Conservation (phyloP, 805 yeast genomes). For the Metschnikowia kunwiensis region DNA sequence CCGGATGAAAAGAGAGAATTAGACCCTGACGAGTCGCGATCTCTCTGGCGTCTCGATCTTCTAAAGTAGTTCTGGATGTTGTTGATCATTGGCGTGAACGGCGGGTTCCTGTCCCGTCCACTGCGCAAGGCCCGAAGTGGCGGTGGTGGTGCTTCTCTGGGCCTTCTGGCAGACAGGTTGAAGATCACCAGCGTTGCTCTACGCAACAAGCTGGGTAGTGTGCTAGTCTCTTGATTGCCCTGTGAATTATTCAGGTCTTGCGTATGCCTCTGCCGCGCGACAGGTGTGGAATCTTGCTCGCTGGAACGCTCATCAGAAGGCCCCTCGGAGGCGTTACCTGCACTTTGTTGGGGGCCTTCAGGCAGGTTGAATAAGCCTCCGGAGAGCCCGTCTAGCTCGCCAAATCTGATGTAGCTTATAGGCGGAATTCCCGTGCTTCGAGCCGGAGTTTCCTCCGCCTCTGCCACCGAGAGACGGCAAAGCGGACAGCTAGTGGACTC, state of each 20-base stretch:
- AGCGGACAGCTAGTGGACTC: constrained; percentile 78
- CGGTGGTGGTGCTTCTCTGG: constrained; percentile 11
- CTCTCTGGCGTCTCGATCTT: constrained; percentile 9
- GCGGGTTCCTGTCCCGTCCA: constrained; percentile 10
- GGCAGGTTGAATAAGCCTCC: background rate
- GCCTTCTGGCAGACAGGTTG: constrained; percentile 6
- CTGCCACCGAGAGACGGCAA: constrained; percentile 53
- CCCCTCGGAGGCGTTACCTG: background rate
- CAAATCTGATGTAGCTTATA: constrained; percentile 16
- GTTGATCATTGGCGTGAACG: constrained; percentile 17
- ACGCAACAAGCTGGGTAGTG: constrained; percentile 11
- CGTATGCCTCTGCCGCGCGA: no score
- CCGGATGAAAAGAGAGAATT: constrained; percentile 43
- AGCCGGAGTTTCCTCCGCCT: constrained; percentile 6
- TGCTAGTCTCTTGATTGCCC: no score
- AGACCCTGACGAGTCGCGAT: constrained; percentile 7
- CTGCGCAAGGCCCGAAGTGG: constrained; percentile 8
- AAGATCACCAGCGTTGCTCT: constrained; percentile 15
- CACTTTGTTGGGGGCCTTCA: constrained; percentile 3
- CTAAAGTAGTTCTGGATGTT: constrained; percentile 15
- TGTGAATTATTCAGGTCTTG: no score
- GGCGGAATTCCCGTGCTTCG: constrained; percentile 3
- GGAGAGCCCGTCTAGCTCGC: constrained; percentile 9
- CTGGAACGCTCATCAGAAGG: no score
- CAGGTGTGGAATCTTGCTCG: no score